Base-by-base conservation (phyloP, 176 grass and related monocot genomes). In the Aegilops umbellulata region DNA sequence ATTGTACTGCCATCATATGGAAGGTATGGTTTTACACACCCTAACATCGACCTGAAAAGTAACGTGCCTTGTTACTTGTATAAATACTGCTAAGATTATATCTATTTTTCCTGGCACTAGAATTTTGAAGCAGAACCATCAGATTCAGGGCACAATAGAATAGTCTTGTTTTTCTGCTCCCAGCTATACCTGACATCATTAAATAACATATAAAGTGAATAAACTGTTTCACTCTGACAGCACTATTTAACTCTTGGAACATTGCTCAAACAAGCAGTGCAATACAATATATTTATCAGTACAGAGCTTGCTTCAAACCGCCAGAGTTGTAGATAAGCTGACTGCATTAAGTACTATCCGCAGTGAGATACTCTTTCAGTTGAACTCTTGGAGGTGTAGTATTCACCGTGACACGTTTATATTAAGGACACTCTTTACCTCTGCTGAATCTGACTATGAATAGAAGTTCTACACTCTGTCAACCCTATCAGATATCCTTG, bases 1-100 rank as follows among this genome's bases (percentile, higher is more conserved):
- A 99, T 93, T 96, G 88, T 85, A 99, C 97, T 2, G 92, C 94
- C 66, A 99, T 99, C 80, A 90, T 99, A 90, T 99, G 97, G 97
- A 88, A 80, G 86, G 97, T 99, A 96, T 80, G 68, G 22, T 81
- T 67, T 46, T 62, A 51, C 57, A 41, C 27, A 39, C 17, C 15
- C 66, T 39, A 14, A 31, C 35, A 84, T 32, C 7, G 5, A 62
- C 23, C 26, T 62, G 19, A 60, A 47, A 69, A n/a, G 2, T 69
- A 75, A 49, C 27, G 17, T 27, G 23, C 26, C 60, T 1, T 87
- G 67, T 80, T 91, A 27, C 80, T 74, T 80, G 46, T 68, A 27
- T 51, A 87, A 75, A 80, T 80, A 69, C 60, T 60, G 47, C 64
- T 51, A 68, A 16, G 74, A 63, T 23, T 68, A 58, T 55, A 60